These are phyloP conservation scores for Tolypocladium guangdongense DNA, from an alignment of 2,329 filamentous ascomycete genomes.

Conservation along the genomic window DNA sequence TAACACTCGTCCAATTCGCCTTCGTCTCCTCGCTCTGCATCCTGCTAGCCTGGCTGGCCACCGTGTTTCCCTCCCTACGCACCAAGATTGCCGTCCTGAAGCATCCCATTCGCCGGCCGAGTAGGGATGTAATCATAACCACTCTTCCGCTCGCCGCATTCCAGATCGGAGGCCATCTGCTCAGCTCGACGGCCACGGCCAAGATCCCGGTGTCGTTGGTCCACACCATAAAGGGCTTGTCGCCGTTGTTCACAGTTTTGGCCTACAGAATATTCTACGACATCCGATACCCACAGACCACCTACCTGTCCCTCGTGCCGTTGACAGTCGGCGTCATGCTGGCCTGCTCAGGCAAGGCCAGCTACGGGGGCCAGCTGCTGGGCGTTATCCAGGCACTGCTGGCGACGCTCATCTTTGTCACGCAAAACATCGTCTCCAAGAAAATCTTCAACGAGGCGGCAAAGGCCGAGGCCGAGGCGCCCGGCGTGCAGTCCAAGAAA, in stretches of 20 bases:
- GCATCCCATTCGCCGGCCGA: conserved; percentile 73
- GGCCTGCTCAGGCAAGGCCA: conserved; percentile 75
- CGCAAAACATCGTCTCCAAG: conserved; percentile 97
- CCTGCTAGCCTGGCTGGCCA: conserved; percentile 64
- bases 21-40: conserved; percentile 87
- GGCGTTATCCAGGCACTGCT: conserved; percentile 84
- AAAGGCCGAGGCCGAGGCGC: conserved; percentile 66
- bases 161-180: conserved; percentile 84
- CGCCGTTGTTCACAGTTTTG: conserved; percentile 86
- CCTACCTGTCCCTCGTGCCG: conserved; percentile 82
- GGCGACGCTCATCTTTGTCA: conserved; percentile 90
- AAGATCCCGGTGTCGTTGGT: conserved; percentile 95
- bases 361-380: conserved; percentile 73
- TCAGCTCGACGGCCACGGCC: conserved; percentile 87
- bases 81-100: conserved; percentile 66
- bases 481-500: conserved; percentile 56
- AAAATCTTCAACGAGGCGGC: conserved; percentile 93
- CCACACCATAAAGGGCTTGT: conserved; percentile 96
- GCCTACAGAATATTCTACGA: conserved; percentile 85
- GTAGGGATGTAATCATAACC: conserved; percentile 68
- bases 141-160: conserved; percentile 89
- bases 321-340: conserved; percentile 91
- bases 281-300: conserved; percentile 76
- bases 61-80: conserved; percentile 59
- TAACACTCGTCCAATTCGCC: conserved; percentile 87